Percentiles rank a stretch among this genome's conserved stretches.
Conservation (phyloP, 1,284 basidiomycete species). For the Sanghuangporus sanghuang region DNA sequence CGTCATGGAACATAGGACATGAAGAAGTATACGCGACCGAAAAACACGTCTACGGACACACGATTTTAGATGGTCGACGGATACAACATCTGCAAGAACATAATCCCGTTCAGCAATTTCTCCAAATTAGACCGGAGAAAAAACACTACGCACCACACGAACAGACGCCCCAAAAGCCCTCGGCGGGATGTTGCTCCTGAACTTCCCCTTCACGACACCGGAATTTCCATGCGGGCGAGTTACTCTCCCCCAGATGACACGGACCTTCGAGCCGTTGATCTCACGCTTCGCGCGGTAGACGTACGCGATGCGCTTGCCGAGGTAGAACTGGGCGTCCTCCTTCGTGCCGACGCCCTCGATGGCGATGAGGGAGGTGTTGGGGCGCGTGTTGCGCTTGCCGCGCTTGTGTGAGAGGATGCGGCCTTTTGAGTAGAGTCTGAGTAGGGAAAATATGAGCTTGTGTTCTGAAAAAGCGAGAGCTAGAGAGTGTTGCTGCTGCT, state of each 20-base stretch:
- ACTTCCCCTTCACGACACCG: slow-evolving; percentile 98
- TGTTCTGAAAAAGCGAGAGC: neutral
- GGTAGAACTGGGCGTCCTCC: slow-evolving; percentile 96
- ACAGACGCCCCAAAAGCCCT: slow-evolving; percentile 93
- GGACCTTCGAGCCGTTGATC: slow-evolving; percentile 88
- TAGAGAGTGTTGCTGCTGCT: neutral
- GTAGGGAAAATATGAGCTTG: slow-evolving; percentile 4
- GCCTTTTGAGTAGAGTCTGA: slow-evolving; percentile 94
- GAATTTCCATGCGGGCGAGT: slow-evolving; percentile 92
- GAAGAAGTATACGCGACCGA: neutral
- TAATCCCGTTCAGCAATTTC: neutral
- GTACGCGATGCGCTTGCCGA: slow-evolving; percentile 98
- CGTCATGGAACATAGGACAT: neutral
- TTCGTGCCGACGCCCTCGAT: slow-evolving; percentile 95
- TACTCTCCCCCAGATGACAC: slow-evolving; percentile 97
- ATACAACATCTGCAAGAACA: slow-evolving; percentile 41
- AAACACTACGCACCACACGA: slow-evolving; percentile 71
- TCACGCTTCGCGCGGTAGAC: slow-evolving; percentile 96
- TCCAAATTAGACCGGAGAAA: slow-evolving; percentile 3
- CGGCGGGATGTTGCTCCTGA: slow-evolving; percentile 94
- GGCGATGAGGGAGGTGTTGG: slow-evolving; percentile 94
- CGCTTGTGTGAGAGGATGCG: slow-evolving; percentile 98
- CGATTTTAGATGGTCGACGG: slow-evolving; percentile 42
- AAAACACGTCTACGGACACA: neutral
- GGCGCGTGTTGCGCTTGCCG: slow-evolving; percentile 92